phyloP scores from a whole-genome alignment of 805 yeast species.

The Yarrowia deformans region DNA sequence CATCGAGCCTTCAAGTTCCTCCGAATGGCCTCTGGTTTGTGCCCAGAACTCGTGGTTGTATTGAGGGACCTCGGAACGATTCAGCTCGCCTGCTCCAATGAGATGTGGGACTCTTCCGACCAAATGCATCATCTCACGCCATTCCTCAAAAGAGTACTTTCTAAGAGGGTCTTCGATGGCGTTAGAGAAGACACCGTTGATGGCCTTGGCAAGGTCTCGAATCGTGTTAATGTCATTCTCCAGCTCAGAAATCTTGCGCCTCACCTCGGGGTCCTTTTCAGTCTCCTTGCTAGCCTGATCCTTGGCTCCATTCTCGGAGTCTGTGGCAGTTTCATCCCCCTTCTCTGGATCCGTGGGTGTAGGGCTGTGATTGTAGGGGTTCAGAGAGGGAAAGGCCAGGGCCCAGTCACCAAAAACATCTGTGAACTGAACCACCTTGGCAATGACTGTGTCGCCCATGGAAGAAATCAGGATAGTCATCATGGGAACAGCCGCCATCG shows the following conservation, averaged over 20 bases:
- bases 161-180: constrained; percentile 49
- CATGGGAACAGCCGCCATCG: constrained; percentile 80
- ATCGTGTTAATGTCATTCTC: constrained; percentile 9
- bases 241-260: constrained; percentile 15
- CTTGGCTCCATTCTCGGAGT: not conserved
- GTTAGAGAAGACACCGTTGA: constrained; percentile 20
- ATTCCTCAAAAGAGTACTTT: constrained; percentile 59
- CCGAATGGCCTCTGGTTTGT: constrained; percentile 20
- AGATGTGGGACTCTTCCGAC: constrained; percentile 36
- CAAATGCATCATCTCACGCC: constrained; percentile 55
- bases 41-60: constrained; percentile 35
- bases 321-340: constrained; percentile 9
- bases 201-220: constrained; percentile 21
- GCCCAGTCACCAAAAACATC: constrained; percentile 43
- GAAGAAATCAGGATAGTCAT: constrained; percentile 83
- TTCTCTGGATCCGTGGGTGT: not conserved
- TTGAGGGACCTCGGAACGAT: constrained; percentile 12
- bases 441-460: constrained; percentile 63
- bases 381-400: constrained; percentile 35
- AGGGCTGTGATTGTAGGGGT: not conserved
- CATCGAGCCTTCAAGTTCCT: not conserved
- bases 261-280: constrained; percentile 10
- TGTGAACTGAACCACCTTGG: constrained; percentile 40
- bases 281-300: constrained; percentile 7
- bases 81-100: constrained; percentile 73